Base-by-base conservation (phyloP, 345 rosid genomes). In the Trapa incisa region DNA sequence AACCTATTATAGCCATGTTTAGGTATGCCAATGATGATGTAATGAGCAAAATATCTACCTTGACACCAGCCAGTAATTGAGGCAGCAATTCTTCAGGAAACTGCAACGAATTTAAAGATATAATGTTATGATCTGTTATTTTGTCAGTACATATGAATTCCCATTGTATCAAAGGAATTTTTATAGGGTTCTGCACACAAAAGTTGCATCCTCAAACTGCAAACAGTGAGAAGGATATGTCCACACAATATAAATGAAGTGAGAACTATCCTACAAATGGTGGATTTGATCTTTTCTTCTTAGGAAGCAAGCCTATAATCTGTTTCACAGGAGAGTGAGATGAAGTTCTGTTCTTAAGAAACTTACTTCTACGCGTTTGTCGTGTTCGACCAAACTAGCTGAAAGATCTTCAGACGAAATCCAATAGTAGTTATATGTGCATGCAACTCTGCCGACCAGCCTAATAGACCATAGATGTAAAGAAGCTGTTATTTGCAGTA, bases 61-160 rank as follows among this genome's bases (percentile, higher is more conserved):
- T 81, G 75, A 84, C 69, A 48, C 89, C 92, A 4, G 81, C 74
- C 36, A 74, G 81, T 70, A 84, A 77, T 75, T 87, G 92, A 68
- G 75, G 78, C 4, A 87, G 72, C 92, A 87, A 87, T 75, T 87
- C 89, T 29, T 75, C 82, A 32, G 89, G 83, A 66, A 76, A 76
- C 89, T 87, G 86, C 58, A 79, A 74, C 41, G 4, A 15, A 50
- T 68, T 71, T 53, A 73, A 65, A 36, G 57, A 41, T 37, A 73
- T 47, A 64, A 53, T 36, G 64, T 47, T 67, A 22, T 6, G 16
- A 14, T 69, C 10, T 64, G 43, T 41, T 41, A 3, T 4, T 41
- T 41, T 39, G 4, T 41, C 43, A 41, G 43, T 41, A 41, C 1
- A 41, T 41, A 41, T 41, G 43, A 41, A 41, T 3, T 41, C 43